Base-by-base conservation (phyloP, 805 yeast genomes). In the Kodamaea leandrae region DNA sequence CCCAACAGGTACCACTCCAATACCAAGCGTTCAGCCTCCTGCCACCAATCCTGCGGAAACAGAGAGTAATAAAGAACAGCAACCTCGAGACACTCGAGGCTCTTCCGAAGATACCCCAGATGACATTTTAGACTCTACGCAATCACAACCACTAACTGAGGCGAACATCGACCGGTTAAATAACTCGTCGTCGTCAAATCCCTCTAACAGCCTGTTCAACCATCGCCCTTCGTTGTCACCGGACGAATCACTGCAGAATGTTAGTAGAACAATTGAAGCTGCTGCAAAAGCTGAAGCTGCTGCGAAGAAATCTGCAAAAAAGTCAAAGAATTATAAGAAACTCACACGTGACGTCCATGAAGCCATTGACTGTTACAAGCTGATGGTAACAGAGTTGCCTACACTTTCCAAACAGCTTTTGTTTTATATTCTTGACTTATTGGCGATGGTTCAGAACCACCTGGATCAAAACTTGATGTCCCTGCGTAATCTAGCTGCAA, bases 401-500 rank as follows among this genome's bases (percentile, higher is more conserved):
- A 74, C 73, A n/a, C 73, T 84, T 33, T 81, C 91, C 42, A 80
- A 82, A 51, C 96, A 91, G 54, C 69, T 93, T 21, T 69, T 93
- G 5, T 84, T 89, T 48, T 93, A 93, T 66, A 77, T 93, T 16
- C 65, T 93, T 47, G 99, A 93, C 61, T 68, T 93, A 49, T 70
- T 93, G 44, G 83, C 95, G 10, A 77, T 89, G 66, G 95, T 93
- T 54, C 84, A 89, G 32, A 78, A 83, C 44, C 82, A 85, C 54
- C 75, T 95, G 12, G 77, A 76, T 37, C 78, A 78, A 45, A 93
- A 90, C 59, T 69, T 87, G 48, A 93, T 93, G 99, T 81, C 96
- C 2, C 86, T 96, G 1, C 78, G 88, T 52, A 93, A 93, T 58
- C 68, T 93, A 48, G 96, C 98, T 1, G 96, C 98, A 2, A 86